phyloP scores from a whole-genome alignment of 192 early-diverging fungal genomes.

The Geranomyces michiganensis region DNA sequence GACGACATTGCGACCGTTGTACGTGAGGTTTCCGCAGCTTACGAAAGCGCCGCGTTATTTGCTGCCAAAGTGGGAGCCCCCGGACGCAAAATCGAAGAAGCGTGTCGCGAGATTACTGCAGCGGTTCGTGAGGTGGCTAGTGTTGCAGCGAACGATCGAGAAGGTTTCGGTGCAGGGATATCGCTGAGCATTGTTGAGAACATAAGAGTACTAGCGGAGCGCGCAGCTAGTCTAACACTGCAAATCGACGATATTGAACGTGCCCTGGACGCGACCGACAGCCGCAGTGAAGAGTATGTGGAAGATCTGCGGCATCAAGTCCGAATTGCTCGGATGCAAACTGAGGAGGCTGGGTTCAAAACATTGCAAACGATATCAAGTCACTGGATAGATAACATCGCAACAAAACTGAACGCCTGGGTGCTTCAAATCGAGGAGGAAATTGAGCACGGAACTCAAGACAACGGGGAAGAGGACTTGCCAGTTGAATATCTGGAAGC shows the following conservation, averaged over 20 bases:
- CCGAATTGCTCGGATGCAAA: background rate
- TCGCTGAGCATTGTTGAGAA: conserved; percentile 7
- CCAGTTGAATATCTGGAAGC: background rate
- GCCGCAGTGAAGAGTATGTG: background rate
- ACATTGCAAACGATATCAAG: conserved; percentile 3
- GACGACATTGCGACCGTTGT: background rate
- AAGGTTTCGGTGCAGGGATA: too few species aligned
- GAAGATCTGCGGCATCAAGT: background rate
- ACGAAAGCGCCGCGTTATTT: background rate
- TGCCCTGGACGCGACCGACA: background rate
- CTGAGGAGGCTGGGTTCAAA: conserved; percentile 13
- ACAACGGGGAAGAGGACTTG: background rate
- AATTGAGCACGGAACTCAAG: background rate
- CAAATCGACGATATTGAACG: background rate
- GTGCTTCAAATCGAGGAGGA: background rate
- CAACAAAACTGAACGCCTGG: background rate
- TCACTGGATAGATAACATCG: conserved; percentile 8
- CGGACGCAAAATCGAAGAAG: conserved; percentile 7
- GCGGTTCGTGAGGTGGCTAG: conserved; percentile 22
- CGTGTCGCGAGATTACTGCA: conserved; percentile 13
- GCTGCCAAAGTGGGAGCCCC: background rate
- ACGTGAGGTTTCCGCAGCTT: background rate
- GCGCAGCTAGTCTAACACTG: background rate
- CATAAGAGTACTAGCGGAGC: conserved; percentile 25
- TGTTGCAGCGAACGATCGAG: background rate